Evolutionary conservation across 495 filamentous ascomycete genomes (phyloP), one percentile per base, ranked within the genome.

Genomic region (Penicillium diatomitis): DNA sequence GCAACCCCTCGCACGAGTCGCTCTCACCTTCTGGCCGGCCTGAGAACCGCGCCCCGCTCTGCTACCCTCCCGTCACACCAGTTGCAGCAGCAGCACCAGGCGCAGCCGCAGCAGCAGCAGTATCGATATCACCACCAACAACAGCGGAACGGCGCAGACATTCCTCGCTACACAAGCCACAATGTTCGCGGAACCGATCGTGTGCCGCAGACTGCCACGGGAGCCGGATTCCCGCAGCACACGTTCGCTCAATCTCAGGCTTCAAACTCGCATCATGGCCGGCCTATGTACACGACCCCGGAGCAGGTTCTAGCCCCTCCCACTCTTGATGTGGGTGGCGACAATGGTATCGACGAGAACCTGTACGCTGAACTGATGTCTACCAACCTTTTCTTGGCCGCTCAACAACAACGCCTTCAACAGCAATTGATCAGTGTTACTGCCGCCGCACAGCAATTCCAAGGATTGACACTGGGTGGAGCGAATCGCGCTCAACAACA

Each of bases 21-120:
- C 51, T 91, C 87, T 53, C 91, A 96, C 62, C 77, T 99, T 56
- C 80, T 99, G 63, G 92, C 91, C 43, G 90, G 91, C 38, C 76
- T 99, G 46, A 82, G 92, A 57, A 99, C 92, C 54, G 88, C 88
- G 34, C 94, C 92, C 30, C 95, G 90, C 68, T 89, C 90, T 38
- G 85, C 87, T 31, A 81, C 74, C 32, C 81, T 86, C 53, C 81
- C 86, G 51, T 80, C 86, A 66, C 58, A 75, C 28, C 64, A 66
- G 46, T 73, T 79, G 51, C 40, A 42, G 28, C 40, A 40, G 20
- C 38, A 39, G 5, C 37, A 42, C 28, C 20, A 20, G 20, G 20
- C 20, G 20, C 20, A 20, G 20, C 20, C 20, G 20, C 20, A 20
- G 20, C 20, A 20, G 20, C 20, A 20, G 20, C 20, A 20, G 20